These are phyloP conservation scores for Cyclotella baltica DNA, from an alignment of 108 stramenopile species.

Conservation along the genomic window DNA sequence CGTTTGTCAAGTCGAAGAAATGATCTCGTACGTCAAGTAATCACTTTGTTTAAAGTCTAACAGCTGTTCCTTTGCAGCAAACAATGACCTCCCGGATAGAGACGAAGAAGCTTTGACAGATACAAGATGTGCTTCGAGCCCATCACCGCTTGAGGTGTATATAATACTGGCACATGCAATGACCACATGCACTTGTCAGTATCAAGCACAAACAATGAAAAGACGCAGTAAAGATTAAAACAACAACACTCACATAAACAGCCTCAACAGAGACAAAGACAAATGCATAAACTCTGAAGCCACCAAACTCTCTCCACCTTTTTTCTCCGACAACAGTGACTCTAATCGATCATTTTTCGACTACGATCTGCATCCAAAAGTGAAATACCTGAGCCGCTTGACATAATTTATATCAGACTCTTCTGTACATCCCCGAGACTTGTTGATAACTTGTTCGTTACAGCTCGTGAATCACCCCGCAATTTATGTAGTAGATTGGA, in stretches of 20 bases:
- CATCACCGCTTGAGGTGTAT: constrained; percentile 56
- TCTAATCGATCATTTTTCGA: constrained; percentile 35
- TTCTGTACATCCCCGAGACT: constrained; percentile 30
- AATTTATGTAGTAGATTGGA: constrained; percentile 44
- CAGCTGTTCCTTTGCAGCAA: constrained; percentile 47
- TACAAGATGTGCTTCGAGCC: constrained; percentile 82
- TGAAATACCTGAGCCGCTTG: constrained; percentile 52
- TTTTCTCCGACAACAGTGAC: constrained; percentile 23
- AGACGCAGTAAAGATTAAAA: constrained; percentile 53
- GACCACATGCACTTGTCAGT: not conserved
- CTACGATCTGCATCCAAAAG: constrained; percentile 32
- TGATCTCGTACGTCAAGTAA: constrained; percentile 44
- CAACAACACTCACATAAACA: constrained; percentile 48
- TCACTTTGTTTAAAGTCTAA: constrained; percentile 46
- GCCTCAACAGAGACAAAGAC: constrained; percentile 47
- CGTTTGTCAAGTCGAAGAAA: constrained; percentile 25
- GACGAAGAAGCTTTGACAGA: constrained; percentile 67
- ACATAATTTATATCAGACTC: constrained; percentile 48
- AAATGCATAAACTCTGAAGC: constrained; percentile 51
- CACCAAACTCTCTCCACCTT: constrained; percentile 17
- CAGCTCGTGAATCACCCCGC: constrained; percentile 14
- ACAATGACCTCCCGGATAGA: constrained; percentile 47
- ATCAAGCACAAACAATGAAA: not conserved
- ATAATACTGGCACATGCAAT: constrained; percentile 22
- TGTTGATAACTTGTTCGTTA: not conserved